A percentile compares a stretch with the other conserved stretches of the same genome.
These are phyloP conservation scores for Detonula confervacea DNA, from an alignment of 352 stramenopile genomes.

Conservation along the genomic window DNA sequence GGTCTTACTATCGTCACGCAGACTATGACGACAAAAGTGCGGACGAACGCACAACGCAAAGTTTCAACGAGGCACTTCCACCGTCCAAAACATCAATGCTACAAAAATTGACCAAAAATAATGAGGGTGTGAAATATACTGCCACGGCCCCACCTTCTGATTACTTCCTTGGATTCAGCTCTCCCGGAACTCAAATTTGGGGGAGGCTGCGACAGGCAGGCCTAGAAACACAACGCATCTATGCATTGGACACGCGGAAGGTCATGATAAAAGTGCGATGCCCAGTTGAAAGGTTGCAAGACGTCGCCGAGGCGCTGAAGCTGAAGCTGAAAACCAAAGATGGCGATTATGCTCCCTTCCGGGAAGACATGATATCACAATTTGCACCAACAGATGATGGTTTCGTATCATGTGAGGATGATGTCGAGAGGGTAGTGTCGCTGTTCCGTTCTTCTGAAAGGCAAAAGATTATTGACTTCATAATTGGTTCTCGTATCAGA, in stretches of 20 bases:
- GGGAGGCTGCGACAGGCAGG: slow-evolving; percentile 76
- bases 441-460: slow-evolving; percentile 80
- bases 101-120: slow-evolving; percentile 34
- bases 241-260: slow-evolving; percentile 73
- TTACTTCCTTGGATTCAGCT: slow-evolving; percentile 86
- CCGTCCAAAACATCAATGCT: slow-evolving; percentile 28
- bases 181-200: slow-evolving; percentile 85
- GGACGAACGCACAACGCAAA: slow-evolving; percentile 21
- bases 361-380: slow-evolving; percentile 73
- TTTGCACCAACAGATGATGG: slow-evolving; percentile 66
- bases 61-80: slow-evolving; percentile 48
- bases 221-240: slow-evolving; percentile 83
- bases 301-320: slow-evolving; percentile 84
- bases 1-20: slow-evolving; percentile 56
- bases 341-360: slow-evolving; percentile 76
- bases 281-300: slow-evolving; percentile 78
- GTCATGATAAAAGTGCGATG: slow-evolving; percentile 87
- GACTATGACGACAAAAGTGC: slow-evolving; percentile 33
- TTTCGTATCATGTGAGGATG: slow-evolving; percentile 59
- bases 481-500: slow-evolving; percentile 81
- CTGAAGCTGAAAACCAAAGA: slow-evolving; percentile 82
- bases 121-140: slow-evolving; percentile 25
- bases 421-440: slow-evolving; percentile 59
- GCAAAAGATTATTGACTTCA: slow-evolving; percentile 86
- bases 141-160: slow-evolving; percentile 74